A percentile compares a stretch with the other conserved stretches of the same genome.
phyloP scores from a whole-genome alignment of 164 flowering plant genomes.

The Sextonia rubra region DNA sequence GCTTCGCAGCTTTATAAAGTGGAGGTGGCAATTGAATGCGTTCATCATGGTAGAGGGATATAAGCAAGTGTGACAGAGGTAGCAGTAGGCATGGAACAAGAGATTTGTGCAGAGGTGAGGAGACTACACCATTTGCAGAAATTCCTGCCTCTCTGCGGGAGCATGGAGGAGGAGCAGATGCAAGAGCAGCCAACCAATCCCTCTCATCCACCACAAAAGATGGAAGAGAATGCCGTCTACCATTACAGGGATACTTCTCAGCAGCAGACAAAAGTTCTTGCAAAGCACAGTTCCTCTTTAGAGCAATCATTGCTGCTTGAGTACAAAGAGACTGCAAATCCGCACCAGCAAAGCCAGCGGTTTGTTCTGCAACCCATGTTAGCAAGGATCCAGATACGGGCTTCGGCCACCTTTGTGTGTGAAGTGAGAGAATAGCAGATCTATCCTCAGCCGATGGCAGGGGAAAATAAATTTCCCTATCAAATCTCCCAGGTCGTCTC shows the following conservation, averaged over 20 bases:
- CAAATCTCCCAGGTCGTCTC: constrained; percentile 98
- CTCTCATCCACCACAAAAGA: constrained; percentile 74
- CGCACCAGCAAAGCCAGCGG: constrained; percentile 97
- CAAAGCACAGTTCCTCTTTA: constrained; percentile 80
- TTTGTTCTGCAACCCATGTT: constrained; percentile 63
- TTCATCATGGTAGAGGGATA: constrained; percentile 73
- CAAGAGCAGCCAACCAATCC: constrained; percentile 94
- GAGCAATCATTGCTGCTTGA: constrained; percentile 84
- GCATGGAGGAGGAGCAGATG: constrained; percentile 88
- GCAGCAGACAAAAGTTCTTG: constrained; percentile 62
- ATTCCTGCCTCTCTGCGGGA: constrained; percentile 91
- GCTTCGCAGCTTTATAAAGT: constrained; percentile 50
- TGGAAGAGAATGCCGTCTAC: constrained; percentile 57
- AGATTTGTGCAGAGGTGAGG: constrained; percentile 67
- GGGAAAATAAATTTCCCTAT: constrained; percentile 94
- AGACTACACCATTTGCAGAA: constrained; percentile 67
- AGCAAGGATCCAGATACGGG: constrained; percentile 71
- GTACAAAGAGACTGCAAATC: constrained; percentile 98
- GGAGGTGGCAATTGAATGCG: constrained; percentile 63
- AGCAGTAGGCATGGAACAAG: constrained; percentile 70
- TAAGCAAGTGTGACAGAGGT: constrained; percentile 61
- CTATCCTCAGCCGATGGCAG: constrained; percentile 86
- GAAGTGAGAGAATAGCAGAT: constrained; percentile 85
- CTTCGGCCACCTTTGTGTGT: constrained; percentile 88
- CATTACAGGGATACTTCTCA: constrained; percentile 27